Evolutionary conservation across 2,329 filamentous ascomycete species (phyloP).

Genomic region (Allantophomopsis lycopodina): DNA sequence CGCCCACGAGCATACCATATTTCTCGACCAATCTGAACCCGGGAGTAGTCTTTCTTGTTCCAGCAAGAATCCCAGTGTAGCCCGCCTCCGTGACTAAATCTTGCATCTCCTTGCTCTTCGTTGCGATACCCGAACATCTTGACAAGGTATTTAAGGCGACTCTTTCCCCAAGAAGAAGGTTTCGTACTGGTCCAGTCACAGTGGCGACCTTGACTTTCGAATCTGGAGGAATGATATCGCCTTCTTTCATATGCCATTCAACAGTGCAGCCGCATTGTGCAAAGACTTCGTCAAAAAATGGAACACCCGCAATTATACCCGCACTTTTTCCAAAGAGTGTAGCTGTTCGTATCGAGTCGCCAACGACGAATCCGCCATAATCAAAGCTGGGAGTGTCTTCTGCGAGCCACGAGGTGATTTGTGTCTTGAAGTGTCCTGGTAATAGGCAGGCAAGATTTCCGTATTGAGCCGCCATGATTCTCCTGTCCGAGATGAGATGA

Average conservation of each 20-base stretch:
- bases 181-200: constrained; percentile 70
- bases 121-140: constrained; percentile 83
- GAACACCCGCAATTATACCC: constrained; percentile 79
- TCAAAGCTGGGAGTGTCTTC: constrained; percentile 96
- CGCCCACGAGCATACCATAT: constrained; percentile 92
- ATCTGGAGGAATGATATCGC: constrained; percentile 49
- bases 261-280: constrained; percentile 81
- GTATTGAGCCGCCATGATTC: constrained; percentile 22
- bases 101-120: constrained; percentile 43
- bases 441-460: constrained; percentile 61
- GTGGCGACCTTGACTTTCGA: constrained; percentile 56
- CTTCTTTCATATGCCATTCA: constrained; percentile 75
- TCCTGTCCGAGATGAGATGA: too few relatives aligned
- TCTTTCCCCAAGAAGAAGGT: constrained; percentile 71
- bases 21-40: constrained; percentile 94
- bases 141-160: constrained; percentile 86
- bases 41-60: constrained; percentile 92
- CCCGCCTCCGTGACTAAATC: constrained; percentile 46
- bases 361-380: constrained; percentile 94
- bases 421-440: constrained; percentile 70
- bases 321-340: constrained; percentile 56
- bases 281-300: constrained; percentile 94
- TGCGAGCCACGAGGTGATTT: constrained; percentile 74
- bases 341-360: constrained; percentile 47
- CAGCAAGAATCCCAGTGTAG: constrained; percentile 75